These are phyloP conservation scores for Porphyrellus cyaneotinctus DNA, from an alignment of 768 basidiomycete species.

Conservation along the genomic window DNA sequence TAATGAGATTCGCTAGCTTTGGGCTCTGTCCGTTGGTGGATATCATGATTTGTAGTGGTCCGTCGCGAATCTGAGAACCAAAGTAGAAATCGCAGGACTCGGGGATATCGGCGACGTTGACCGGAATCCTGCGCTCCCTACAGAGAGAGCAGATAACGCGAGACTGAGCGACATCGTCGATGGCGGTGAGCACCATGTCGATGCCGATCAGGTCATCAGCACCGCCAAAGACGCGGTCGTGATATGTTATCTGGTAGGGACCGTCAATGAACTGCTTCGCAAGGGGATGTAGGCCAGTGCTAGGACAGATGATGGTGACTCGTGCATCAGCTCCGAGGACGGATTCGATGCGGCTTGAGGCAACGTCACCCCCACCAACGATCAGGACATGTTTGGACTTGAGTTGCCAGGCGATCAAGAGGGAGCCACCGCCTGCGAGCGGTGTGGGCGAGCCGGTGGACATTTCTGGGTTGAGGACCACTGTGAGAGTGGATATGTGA, in stretches of 20 bases:
- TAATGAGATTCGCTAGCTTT: slow-evolving; percentile 81
- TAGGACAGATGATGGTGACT: slow-evolving; percentile 76
- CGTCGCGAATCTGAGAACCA: slow-evolving; percentile 86
- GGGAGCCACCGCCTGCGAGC: slow-evolving; percentile 55
- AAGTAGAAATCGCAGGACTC: slow-evolving; percentile 98
- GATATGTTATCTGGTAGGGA: slow-evolving; percentile 53
- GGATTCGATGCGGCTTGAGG: slow-evolving; percentile 81
- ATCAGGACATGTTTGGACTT: slow-evolving; percentile 79
- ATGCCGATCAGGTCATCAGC: slow-evolving; percentile 62
- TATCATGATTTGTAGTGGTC: slow-evolving; percentile 92
- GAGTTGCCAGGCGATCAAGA: slow-evolving; percentile 93
- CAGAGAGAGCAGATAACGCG: slow-evolving; percentile 69
- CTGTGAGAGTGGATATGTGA: not conserved
- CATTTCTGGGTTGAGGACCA: slow-evolving; percentile 1
- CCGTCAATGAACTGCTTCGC: slow-evolving; percentile 50
- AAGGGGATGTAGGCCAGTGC: slow-evolving; percentile 57
- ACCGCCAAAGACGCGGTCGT: slow-evolving; percentile 63
- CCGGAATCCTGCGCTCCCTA: slow-evolving; percentile 66
- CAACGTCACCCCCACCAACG: slow-evolving; percentile 92
- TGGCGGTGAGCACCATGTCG: slow-evolving; percentile 91
- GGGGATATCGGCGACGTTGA: slow-evolving; percentile 97
- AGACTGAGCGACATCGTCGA: slow-evolving; percentile 75
- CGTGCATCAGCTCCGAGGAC: slow-evolving; percentile 76
- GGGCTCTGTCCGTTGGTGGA: slow-evolving; percentile 94
- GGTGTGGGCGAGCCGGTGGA: slow-evolving; percentile 5